phyloP scores from a whole-genome alignment of 148 eudicot genomes.

The Tetragonia tetragonoides region DNA sequence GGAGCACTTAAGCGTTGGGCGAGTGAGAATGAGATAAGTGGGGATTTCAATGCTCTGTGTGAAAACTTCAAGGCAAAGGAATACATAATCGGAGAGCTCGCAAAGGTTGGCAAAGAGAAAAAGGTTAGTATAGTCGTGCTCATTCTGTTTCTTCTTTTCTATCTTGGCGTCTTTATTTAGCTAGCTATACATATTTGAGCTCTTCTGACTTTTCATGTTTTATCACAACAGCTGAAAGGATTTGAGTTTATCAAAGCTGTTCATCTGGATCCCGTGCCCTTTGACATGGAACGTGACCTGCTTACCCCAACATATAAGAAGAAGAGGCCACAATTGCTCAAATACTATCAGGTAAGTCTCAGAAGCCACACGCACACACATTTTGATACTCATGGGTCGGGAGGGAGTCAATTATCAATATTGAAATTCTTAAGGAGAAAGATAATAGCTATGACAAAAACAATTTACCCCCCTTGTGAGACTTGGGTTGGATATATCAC shows the following conservation, averaged over 20 bases:
- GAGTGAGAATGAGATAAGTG: constrained; percentile 46
- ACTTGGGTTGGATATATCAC: too few species aligned
- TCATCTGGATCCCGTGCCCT: constrained; percentile 72
- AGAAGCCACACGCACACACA: too few species aligned
- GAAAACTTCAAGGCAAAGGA: constrained; percentile 65
- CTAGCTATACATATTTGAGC: background rate
- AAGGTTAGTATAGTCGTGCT: constrained; percentile 43
- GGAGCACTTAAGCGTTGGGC: constrained; percentile 71
- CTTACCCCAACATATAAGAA: constrained; percentile 79
- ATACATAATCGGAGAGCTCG: constrained; percentile 62
- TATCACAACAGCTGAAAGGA: constrained; percentile 64
- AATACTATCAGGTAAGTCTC: constrained; percentile 65
- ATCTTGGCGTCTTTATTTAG: background rate
- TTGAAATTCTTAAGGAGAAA: background rate
- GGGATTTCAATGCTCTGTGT: constrained; percentile 65
- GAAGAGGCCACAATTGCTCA: constrained; percentile 79
- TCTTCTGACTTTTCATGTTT: constrained; percentile 16
- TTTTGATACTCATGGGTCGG: too few species aligned
- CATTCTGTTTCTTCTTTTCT: background rate
- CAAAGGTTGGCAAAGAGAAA: constrained; percentile 64
- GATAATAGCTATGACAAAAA: too few species aligned
- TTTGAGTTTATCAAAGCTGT: constrained; percentile 74
- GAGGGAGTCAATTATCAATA: too few species aligned
- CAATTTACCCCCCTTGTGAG: too few species aligned
- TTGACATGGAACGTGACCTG: constrained; percentile 81